Base-by-base conservation (phyloP, 768 basidiomycete genomes). In the Coprinellus aureogranulatus region DNA sequence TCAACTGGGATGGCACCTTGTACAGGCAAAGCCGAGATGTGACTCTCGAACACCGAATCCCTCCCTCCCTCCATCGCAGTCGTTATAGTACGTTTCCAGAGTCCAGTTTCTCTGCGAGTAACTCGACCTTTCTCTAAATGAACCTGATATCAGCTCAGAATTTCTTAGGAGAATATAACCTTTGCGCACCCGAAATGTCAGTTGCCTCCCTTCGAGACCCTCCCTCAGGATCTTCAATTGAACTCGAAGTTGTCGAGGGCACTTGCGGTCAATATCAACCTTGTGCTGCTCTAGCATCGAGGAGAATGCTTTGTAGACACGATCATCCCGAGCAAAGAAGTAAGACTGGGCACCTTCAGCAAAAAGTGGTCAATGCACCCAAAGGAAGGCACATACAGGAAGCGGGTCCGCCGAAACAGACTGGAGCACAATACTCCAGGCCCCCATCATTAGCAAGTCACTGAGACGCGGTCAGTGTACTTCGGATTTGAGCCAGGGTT, bases 291-390 rank as follows among this genome's bases (percentile, higher is more conserved):
- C 74, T 23, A 80, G 62, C 31, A 77, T 72, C 25, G 86, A 81
- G 4, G 74, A 72, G 57, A 93, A 90, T 2, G 86, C 82, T 61
- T 80, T 86, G 70, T 88, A 90, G 14, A 91, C 85, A 34, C 95
- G 85, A 60, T 93, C 89, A 70, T 98, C 96, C 22, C 96, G 83
- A 44, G 95, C 96, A 66, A 98, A 98, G 65, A 89, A 93, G 61
- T 90, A 94, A n/a, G 86, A 81, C 91, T 92, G 52, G 22, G n/a
- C n/a, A n/a, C n/a, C n/a, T 25, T 31, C 59, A 40, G 31, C 26
- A 53, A 45, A 37, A 53, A 18, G 30, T 30, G 14, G 41, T 40
- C 14, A 52, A 55, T 27, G 22, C 53, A 27, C 2, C 52, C 20
- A 16, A 59, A 50, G 48, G 51, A 39, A 30, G 26, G 53, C 85